Base-by-base conservation (phyloP, 2,329 filamentous ascomycete species). In the Rosellinia necatrix region DNA sequence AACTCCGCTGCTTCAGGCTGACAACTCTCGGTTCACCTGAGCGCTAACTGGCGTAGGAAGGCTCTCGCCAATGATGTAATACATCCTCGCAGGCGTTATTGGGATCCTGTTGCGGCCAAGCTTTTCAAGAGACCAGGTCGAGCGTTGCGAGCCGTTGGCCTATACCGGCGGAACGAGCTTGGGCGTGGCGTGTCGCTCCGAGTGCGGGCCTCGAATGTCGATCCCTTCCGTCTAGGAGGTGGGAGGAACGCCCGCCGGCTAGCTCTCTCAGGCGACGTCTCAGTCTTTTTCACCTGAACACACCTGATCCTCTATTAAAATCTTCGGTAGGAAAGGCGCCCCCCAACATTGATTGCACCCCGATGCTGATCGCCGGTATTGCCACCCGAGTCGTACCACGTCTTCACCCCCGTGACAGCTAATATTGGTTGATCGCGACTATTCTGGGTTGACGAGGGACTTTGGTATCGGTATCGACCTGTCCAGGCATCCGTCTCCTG, bases 181-280 rank as follows among this genome's bases (percentile, higher is more conserved):
- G 27, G 29, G 30, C 27, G 41, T 27, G 4, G 47, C 30, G 17
- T 49, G 34, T 8, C 37, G n/a, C 27, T 19, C 46, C 46, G 53
- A 61, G 56, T 42, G 60, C 58, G 61, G 58, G 60, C 58, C 43
- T 34, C 25, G 37, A 24, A 6, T 49, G 66, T 56, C 59, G 66
- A 68, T 68, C 66, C 51, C 55, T 56, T 59, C 58, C 49, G 22
- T 27, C 56, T 64, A 24, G 41, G 41, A 58, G 53, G n/a, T 57
- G 53, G 59, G 40, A 56, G 37, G 48, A 47, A 19, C 54, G 58
- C 21, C 57, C 57, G 48, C 43, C 41, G 43, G 55, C 48, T 43
- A 27, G 29, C 6, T 34, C 27, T 24, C 19, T 46, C 29, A 46
- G 42, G 42, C 42, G 17, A 43, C 17, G 27, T 30, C 44, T 46